Evolutionary conservation across 2,329 filamentous ascomycete genomes (phyloP).

Genomic region (Cryphonectria radicalis): DNA sequence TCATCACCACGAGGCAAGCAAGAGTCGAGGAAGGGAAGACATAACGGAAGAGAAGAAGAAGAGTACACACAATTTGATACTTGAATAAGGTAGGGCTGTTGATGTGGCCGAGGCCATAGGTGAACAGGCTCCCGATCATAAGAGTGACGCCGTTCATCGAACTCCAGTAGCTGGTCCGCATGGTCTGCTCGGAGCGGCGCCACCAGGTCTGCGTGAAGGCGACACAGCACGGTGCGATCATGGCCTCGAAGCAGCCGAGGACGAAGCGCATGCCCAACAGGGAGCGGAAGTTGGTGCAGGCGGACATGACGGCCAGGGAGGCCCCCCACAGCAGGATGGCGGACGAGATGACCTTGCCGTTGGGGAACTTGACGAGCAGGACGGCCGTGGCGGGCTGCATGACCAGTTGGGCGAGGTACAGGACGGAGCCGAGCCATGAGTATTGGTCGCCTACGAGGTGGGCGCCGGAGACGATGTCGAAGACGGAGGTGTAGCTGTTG

Average conservation of each 20-base stretch:
- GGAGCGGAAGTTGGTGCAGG: slow-evolving; percentile 51
- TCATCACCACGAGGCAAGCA: background rate
- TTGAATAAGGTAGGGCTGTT: slow-evolving; percentile 46
- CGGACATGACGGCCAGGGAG: slow-evolving; percentile 54
- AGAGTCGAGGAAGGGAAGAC: slow-evolving; percentile 28
- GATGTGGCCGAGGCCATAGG: slow-evolving; percentile 57
- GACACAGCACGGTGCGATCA: slow-evolving; percentile 55
- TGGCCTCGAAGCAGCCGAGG: slow-evolving; percentile 52
- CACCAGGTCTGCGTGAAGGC: slow-evolving; percentile 61
- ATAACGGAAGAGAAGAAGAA: background rate
- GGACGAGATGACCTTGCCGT: slow-evolving; percentile 55
- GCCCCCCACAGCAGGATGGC: slow-evolving; percentile 60
- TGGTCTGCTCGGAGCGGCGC: slow-evolving; percentile 54
- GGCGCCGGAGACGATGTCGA: slow-evolving; percentile 52
- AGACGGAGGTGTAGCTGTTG: slow-evolving; percentile 50
- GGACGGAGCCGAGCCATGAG: slow-evolving; percentile 65
- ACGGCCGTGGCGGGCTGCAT: slow-evolving; percentile 60
- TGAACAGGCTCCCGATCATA: slow-evolving; percentile 59
- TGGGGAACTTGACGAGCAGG: slow-evolving; percentile 56
- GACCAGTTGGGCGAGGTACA: slow-evolving; percentile 63
- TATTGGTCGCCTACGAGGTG: slow-evolving; percentile 51
- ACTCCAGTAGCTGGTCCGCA: slow-evolving; percentile 56
- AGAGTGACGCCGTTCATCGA: slow-evolving; percentile 60
- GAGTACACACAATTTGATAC: slow-evolving; percentile 49
- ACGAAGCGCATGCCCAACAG: slow-evolving; percentile 50